phyloP scores from a whole-genome alignment of 805 yeast species.

The Saturnispora dispora region DNA sequence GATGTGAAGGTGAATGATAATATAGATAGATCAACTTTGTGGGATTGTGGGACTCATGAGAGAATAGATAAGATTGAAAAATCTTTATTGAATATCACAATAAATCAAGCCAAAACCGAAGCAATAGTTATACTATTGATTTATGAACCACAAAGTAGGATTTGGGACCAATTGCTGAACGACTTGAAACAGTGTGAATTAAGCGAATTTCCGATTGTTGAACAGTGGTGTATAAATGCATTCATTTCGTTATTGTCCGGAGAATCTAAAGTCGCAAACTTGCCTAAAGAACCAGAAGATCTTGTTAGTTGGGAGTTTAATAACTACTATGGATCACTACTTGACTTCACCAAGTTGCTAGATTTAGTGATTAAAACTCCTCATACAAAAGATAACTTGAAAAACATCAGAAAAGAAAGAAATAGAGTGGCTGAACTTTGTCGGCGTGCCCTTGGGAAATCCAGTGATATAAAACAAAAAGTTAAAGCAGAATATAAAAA shows the following conservation, averaged over 20 bases:
- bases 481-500: conserved; percentile 6
- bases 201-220: conserved; percentile 27
- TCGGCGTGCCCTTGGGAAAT: neutral
- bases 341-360: conserved; percentile 20
- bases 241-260: conserved; percentile 10
- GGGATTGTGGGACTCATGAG: conserved; percentile 39
- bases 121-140: conserved; percentile 34
- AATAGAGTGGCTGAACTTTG: neutral
- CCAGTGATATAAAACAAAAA: conserved; percentile 1
- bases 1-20: conserved; percentile 40
- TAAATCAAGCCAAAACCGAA: conserved; percentile 29
- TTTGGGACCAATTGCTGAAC: conserved; percentile 17
- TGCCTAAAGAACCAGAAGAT: conserved; percentile 14
- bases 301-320: conserved; percentile 17
- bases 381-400: neutral
- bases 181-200: conserved; percentile 7
- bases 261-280: neutral
- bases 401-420: conserved; percentile 1
- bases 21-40: conserved; percentile 47
- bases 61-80: conserved; percentile 14
- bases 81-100: conserved; percentile 15
- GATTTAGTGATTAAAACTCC: conserved; percentile 8
- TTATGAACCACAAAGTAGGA: conserved; percentile 23
- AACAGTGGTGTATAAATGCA: conserved; percentile 27
- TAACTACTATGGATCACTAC: conserved; percentile 17